A percentile compares a stretch with the other conserved stretches of the same genome.
These are phyloP conservation scores for Coccinonectria pachysandricola DNA, from an alignment of 2,329 filamentous ascomycete species.

Conservation along the genomic window DNA sequence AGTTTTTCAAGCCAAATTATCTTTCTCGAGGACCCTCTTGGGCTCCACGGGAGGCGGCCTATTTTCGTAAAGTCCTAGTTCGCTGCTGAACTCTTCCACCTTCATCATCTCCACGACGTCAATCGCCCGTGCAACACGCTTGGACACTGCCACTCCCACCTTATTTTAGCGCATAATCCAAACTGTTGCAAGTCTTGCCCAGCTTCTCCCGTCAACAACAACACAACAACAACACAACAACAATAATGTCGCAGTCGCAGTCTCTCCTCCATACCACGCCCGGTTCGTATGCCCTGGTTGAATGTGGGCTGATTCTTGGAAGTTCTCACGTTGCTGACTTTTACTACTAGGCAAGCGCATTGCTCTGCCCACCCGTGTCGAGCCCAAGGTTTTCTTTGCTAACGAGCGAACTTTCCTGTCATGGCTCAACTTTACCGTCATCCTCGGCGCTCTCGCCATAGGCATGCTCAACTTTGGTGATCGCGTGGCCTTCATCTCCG, in stretches of 20 bases:
- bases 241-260: slow-evolving; percentile 83
- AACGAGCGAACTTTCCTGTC: slow-evolving; percentile 98
- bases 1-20: slow-evolving; percentile 1
- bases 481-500: slow-evolving; percentile 83
- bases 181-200: slow-evolving; percentile 1
- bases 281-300: slow-evolving; percentile 48
- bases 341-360: slow-evolving; percentile 97
- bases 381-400: slow-evolving; percentile 99
- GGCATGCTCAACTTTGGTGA: slow-evolving; percentile 98
- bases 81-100: no score
- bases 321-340: no score
- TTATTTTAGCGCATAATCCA: no score
- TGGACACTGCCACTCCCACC: no score
- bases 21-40: not conserved
- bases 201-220: slow-evolving; percentile 1
- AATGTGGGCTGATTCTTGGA: no score
- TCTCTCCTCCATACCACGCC: slow-evolving; percentile 90
- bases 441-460: slow-evolving; percentile 90
- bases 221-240: slow-evolving; percentile 1
- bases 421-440: slow-evolving; percentile 99
- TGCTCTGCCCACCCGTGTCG: slow-evolving; percentile 91
- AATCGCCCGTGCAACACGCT: no score
- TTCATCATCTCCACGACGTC: no score
- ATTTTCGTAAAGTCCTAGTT: no score
- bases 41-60: no score